phyloP scores from a whole-genome alignment of 2,329 filamentous ascomycete species.

The Pseudopithomyces maydicus region DNA sequence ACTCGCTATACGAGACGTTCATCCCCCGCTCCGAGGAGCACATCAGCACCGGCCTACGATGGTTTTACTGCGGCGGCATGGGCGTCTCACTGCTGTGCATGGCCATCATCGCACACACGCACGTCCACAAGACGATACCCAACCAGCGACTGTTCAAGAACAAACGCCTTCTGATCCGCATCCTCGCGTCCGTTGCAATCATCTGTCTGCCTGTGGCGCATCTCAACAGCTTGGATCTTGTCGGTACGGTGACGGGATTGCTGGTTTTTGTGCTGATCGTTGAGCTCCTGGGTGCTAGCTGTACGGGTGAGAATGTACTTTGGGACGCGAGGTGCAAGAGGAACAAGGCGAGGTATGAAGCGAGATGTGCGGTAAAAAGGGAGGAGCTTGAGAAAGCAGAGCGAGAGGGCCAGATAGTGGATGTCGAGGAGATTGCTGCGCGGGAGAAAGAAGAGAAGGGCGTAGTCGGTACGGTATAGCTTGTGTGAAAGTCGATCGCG shows the following conservation, averaged over 20 bases:
- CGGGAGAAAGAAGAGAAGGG: conserved; percentile 34
- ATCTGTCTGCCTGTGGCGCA: conserved; percentile 60
- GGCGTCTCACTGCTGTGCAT: conserved; percentile 61
- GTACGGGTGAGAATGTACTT: conserved; percentile 33
- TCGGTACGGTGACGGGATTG: conserved; percentile 47
- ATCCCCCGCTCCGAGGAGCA: conserved; percentile 54
- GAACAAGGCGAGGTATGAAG: conserved; percentile 35
- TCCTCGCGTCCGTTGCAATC: conserved; percentile 57
- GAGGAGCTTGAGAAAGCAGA: conserved; percentile 37
- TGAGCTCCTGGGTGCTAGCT: conserved; percentile 42
- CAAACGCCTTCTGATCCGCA: conserved; percentile 58
- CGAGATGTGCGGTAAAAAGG: conserved; percentile 34
- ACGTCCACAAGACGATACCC: conserved; percentile 60
- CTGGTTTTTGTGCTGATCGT: conserved; percentile 39
- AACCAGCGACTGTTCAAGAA: conserved; percentile 57
- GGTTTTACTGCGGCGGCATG: conserved; percentile 69
- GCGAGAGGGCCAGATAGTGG: conserved; percentile 34
- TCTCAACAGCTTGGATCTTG: conserved; percentile 44
- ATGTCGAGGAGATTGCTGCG: conserved; percentile 42
- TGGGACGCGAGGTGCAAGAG: conserved; percentile 30
- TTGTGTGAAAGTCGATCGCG: not conserved
- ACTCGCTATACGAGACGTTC: conserved; percentile 59
- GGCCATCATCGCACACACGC: conserved; percentile 59
- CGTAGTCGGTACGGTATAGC: conserved; percentile 10
- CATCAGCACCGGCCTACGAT: conserved; percentile 60